Conservation (phyloP, 2,329 filamentous ascomycete species). For the Penicillium janthinellum region DNA sequence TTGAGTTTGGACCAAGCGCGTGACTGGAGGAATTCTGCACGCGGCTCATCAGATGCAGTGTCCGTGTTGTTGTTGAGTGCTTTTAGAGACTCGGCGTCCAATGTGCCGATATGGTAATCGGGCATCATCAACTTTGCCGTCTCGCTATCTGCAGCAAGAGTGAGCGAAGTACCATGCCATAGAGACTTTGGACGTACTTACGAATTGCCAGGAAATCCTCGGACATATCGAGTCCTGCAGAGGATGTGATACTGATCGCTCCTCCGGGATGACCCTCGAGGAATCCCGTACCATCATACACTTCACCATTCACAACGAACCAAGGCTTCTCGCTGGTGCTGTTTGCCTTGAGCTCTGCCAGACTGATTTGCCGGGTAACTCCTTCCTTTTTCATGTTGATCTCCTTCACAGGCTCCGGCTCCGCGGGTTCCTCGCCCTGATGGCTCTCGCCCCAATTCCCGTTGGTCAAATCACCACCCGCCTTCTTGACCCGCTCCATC, state of each 20-base stretch:
- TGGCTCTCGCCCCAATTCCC: slow-evolving; percentile 80
- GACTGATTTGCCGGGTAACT: slow-evolving; percentile 63
- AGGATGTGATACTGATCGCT: slow-evolving; percentile 78
- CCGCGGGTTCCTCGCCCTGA: slow-evolving; percentile 49
- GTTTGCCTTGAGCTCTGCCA: slow-evolving; percentile 73
- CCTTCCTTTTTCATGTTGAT: slow-evolving; percentile 76
- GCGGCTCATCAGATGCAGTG: slow-evolving; percentile 47
- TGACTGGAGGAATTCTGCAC: slow-evolving; percentile 69
- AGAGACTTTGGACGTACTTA: slow-evolving; percentile 51
- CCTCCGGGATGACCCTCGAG: slow-evolving; percentile 83
- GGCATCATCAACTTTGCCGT: slow-evolving; percentile 91
- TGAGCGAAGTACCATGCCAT: slow-evolving; percentile 4
- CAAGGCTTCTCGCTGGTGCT: slow-evolving; percentile 68
- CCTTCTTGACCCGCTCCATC: slow-evolving; percentile 90
- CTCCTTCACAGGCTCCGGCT: slow-evolving; percentile 60
- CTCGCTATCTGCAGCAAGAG: slow-evolving; percentile 72
- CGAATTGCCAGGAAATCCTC: slow-evolving; percentile 93
- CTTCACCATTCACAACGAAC: slow-evolving; percentile 86
- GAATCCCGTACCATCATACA: slow-evolving; percentile 83
- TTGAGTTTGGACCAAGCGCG: slow-evolving; percentile 73
- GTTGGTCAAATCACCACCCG: slow-evolving; percentile 76
- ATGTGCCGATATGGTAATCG: slow-evolving; percentile 77
- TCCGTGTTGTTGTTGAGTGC: slow-evolving; percentile 54
- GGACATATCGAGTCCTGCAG: slow-evolving; percentile 77
- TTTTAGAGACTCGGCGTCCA: slow-evolving; percentile 63